These are phyloP conservation scores for Boletus tomentosulus DNA, from an alignment of 768 basidiomycete species.

Conservation along the genomic window DNA sequence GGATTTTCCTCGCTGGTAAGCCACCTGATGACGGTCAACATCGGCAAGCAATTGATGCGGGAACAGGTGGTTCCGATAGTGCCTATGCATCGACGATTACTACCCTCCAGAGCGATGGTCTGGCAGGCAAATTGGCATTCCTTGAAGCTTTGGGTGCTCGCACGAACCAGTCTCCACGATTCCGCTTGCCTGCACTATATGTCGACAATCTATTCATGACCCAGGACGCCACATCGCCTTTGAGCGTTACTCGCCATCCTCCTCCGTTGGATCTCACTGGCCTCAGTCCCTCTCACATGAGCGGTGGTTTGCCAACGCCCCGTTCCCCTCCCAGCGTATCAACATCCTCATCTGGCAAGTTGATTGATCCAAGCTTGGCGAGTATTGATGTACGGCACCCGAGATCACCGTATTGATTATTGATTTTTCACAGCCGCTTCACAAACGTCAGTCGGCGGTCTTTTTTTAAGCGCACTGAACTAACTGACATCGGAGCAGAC, in stretches of 20 bases:
- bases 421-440: slow-evolving; percentile 51
- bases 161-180: slow-evolving; percentile 41
- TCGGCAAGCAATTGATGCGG: slow-evolving; percentile 1
- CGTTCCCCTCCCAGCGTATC: slow-evolving; percentile 49
- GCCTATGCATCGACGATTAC: slow-evolving; percentile 55
- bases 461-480: background rate
- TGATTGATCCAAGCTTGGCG: slow-evolving; percentile 65
- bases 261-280: slow-evolving; percentile 45
- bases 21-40: background rate
- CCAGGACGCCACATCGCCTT: slow-evolving; percentile 21
- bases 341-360: slow-evolving; percentile 25
- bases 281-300: slow-evolving; percentile 40
- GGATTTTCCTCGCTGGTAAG: slow-evolving; percentile 69
- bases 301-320: slow-evolving; percentile 64
- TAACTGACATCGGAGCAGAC: slow-evolving; percentile 41
- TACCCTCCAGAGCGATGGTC: slow-evolving; percentile 54
- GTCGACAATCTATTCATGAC: slow-evolving; percentile 49
- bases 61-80: slow-evolving; percentile 51
- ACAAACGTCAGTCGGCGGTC: slow-evolving; percentile 57
- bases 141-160: slow-evolving; percentile 47
- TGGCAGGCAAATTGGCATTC: slow-evolving; percentile 63
- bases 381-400: slow-evolving; percentile 13
- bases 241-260: slow-evolving; percentile 34
- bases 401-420: slow-evolving; percentile 7
- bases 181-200: slow-evolving; percentile 49